These are phyloP conservation scores for Leishmania guyanensis DNA, from an alignment of 208 protist genomes.

Conservation along the genomic window DNA sequence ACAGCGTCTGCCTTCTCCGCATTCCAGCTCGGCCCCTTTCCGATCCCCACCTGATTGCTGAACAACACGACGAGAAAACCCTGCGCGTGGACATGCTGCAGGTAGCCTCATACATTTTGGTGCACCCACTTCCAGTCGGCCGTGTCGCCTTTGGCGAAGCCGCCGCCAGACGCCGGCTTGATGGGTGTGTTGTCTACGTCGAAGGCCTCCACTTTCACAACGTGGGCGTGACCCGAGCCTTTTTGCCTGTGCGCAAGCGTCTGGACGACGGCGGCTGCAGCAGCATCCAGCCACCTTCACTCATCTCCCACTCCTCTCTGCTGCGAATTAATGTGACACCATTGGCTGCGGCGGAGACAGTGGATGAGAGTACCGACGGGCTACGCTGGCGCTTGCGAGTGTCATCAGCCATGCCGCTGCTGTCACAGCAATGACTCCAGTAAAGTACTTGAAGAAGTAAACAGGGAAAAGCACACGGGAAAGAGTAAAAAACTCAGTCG, in stretches of 20 bases:
- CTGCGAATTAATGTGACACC: background rate
- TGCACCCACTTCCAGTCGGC: constrained; percentile 72
- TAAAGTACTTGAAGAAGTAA: background rate
- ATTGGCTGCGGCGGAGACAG: background rate
- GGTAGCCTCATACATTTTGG: constrained; percentile 36
- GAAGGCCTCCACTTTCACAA: constrained; percentile 68
- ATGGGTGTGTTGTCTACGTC: constrained; percentile 85
- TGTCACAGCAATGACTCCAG: background rate
- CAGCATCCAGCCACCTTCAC: constrained; percentile 38
- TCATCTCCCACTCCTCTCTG: constrained; percentile 30
- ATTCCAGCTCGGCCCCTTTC: constrained; percentile 47
- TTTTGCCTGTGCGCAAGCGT: constrained; percentile 1
- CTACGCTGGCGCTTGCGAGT: constrained; percentile 20
- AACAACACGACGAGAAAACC: constrained; percentile 90
- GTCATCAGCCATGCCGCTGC: constrained; percentile 12
- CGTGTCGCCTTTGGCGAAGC: constrained; percentile 63
- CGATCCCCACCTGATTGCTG: constrained; percentile 93
- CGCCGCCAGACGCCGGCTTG: constrained; percentile 50
- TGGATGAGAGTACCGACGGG: background rate
- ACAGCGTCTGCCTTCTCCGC: constrained; percentile 56
- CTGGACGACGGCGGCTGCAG: constrained; percentile 16
- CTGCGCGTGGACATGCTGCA: constrained; percentile 52
- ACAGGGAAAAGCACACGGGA: background rate
- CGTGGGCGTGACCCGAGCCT: background rate
- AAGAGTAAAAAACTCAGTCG: background rate